A percentile compares a stretch with the other conserved stretches of the same genome.
phyloP scores from a whole-genome alignment of 2,329 filamentous ascomycete species.

The Aspergillus pseudoterreus region DNA sequence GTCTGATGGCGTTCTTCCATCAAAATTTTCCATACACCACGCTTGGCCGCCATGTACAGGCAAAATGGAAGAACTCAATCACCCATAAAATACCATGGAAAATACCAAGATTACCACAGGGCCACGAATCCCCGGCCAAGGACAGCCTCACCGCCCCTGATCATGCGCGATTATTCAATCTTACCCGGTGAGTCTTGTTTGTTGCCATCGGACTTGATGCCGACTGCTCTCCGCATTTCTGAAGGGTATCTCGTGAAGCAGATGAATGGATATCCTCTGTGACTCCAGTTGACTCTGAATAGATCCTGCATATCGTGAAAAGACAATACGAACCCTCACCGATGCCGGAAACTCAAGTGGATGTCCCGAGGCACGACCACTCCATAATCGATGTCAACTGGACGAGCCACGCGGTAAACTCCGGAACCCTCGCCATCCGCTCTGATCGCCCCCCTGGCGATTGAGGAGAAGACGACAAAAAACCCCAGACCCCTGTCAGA shows the following conservation, averaged over 20 bases:
- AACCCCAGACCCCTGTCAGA: neutral
- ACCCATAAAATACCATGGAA: neutral
- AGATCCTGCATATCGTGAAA: too few relatives aligned
- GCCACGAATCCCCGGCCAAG: slow-evolving; percentile 2
- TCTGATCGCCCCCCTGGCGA: neutral
- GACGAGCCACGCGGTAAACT: neutral
- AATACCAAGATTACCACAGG: neutral
- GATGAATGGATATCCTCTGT: too few relatives aligned
- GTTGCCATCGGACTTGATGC: slow-evolving; percentile 1
- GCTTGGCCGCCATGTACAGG: neutral
- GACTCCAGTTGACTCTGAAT: too few relatives aligned
- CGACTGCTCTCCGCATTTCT: neutral
- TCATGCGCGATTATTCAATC: slow-evolving; percentile 2
- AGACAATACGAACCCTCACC: neutral
- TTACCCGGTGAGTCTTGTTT: slow-evolving; percentile 9
- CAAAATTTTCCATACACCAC: neutral
- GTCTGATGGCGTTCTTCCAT: neutral
- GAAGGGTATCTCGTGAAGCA: too few relatives aligned
- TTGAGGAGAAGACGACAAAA: neutral
- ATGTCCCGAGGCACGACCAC: neutral
- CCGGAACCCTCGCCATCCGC: neutral
- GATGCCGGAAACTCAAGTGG: neutral
- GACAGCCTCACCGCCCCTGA: slow-evolving; percentile 9
- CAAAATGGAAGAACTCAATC: neutral
- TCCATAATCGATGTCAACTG: neutral